Base-by-base conservation (phyloP, 2,329 filamentous ascomycete species). In the Exophiala lecanii-corni region DNA sequence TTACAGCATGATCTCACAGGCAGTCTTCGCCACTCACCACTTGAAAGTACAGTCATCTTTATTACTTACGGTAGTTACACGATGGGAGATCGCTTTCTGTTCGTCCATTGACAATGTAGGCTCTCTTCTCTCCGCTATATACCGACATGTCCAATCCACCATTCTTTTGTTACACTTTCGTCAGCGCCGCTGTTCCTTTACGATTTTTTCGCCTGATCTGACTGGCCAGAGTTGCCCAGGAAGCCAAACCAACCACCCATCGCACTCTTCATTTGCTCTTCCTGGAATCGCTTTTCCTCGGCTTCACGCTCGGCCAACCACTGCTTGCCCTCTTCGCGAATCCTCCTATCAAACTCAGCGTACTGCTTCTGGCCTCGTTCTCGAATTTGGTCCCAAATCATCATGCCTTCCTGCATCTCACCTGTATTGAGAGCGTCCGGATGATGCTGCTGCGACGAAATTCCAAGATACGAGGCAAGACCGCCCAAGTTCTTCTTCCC, bases 271-370 rank as follows among this genome's bases (percentile, higher is more conserved):
- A 94, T 89, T 57, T 84, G 84, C 67, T 94, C 89, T 60, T 94
- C 86, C 65, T 89, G 86, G 51, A 82, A 75, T 73, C 88, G 89
- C 73, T 96, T 91, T 71, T 89, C 84, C 62, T 86, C 79, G 36
- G 82, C 82, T 32, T 86, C 85, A 74, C 95, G 89, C 66, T 97
- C 91, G 72, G 89, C 89, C 56, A 98, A 74, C 87, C 89, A 96
- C 70, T 91, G 88, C 64, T 91, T 88, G 39, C 89, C 92, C 62
- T 97, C 92, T 65, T 94, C 85, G 35, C 84, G 78, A 57, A 98
- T 94, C 70, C 95, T 85, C 67, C 82, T 83, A 66, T 97, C 91
- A 50, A 97, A 76, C 55, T 82, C 69, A 71, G 94, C 80, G 67
- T 97, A 98, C 66, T 89, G 85, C 64, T 84, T 83, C 69, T 89